Base-by-base conservation (phyloP, 1,139 yeast genomes). In the Protomyces inundatus region DNA sequence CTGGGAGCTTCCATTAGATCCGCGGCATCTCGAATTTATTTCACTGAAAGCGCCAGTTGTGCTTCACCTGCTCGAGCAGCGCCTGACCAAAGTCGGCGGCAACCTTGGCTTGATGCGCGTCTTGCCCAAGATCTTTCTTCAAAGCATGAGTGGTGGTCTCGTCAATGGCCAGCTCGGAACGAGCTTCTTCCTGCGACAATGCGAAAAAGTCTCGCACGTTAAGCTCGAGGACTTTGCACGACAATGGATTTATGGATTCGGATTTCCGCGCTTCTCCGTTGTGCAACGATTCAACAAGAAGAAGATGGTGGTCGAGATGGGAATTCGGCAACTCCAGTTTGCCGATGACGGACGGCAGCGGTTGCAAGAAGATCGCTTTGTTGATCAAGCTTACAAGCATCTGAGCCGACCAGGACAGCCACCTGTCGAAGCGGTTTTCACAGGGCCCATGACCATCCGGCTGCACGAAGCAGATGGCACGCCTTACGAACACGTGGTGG, bases 401-500 rank as follows among this genome's bases (percentile, higher is more conserved):
- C 56, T 72, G 35, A 64, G 74, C 67, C 68, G 74, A 70, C 55
- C 67, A 67, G 69, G 69, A 65, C 66, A 70, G 69, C 54, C 57
- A 68, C 54, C 65, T 53, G 64, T 65, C 45, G 73, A 72, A 63
- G 71, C 77, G n/a, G 67, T 74, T 4, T 73, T 75, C 67, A 71
- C 74, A 6, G 99, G 99, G 0, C 97, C 98, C 0, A 90, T 95
- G 88, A 95, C 98, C 0, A 88, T 95, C 51, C 80, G 98, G 71
- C 91, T 95, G 53, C 98, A 95, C 73, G 99, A 95, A 73, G 95
- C 97, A 0, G 98, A 95, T 74, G 98, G 98, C n/a, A 90, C 98
- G 0, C 98, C 99, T 0, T 93, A 95, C 72, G 99, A 95, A 72
- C 99, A 95, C 73, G 93, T 95, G 56, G 96, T 95, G 32, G 95